Evolutionary conservation across 371 early-diverging fungal genomes (phyloP).

Genomic region (Phascolomyces articulosus): DNA sequence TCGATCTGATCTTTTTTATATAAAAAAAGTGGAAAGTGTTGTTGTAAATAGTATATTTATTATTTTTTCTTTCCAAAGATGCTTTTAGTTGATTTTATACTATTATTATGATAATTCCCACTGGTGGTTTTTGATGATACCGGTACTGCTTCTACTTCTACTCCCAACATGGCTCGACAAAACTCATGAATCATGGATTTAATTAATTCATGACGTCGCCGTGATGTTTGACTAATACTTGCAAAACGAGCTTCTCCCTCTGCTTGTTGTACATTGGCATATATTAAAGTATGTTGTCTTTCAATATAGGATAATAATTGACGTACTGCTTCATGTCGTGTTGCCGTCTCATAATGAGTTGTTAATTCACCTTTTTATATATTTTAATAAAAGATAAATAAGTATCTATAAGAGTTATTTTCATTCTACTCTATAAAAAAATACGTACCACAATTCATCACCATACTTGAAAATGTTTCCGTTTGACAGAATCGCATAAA

Average conservation of each 20-base stretch:
- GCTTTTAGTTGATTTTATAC: not conserved
- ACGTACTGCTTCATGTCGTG: constrained; percentile 40
- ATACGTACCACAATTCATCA: constrained; percentile 34
- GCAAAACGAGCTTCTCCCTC: constrained; percentile 14
- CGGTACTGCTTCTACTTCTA: constrained; percentile 28
- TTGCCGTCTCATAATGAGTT: constrained; percentile 35
- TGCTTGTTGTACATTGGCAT: constrained; percentile 19
- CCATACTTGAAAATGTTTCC: constrained; percentile 39
- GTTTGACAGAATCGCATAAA: constrained; percentile 48
- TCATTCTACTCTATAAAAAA: no score
- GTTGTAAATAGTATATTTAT: no score
- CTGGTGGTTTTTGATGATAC: not conserved
- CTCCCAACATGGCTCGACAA: constrained; percentile 41
- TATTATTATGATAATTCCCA: not conserved
- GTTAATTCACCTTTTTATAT: constrained; percentile 38
- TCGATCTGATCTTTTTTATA: no score
- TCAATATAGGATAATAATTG: constrained; percentile 38
- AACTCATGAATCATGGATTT: constrained; percentile 54
- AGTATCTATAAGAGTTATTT: no score
- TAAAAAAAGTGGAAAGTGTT: no score
- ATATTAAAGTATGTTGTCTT: constrained; percentile 32
- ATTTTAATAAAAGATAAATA: no score
- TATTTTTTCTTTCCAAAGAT: constrained; percentile 3
- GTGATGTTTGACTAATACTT: constrained; percentile 22
- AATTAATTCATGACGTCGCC: constrained; percentile 40